Evolutionary conservation across 345 rosid genomes (phyloP), one percentile per base, ranked within the genome.

Genomic region (Mallotus nudiflorus): DNA sequence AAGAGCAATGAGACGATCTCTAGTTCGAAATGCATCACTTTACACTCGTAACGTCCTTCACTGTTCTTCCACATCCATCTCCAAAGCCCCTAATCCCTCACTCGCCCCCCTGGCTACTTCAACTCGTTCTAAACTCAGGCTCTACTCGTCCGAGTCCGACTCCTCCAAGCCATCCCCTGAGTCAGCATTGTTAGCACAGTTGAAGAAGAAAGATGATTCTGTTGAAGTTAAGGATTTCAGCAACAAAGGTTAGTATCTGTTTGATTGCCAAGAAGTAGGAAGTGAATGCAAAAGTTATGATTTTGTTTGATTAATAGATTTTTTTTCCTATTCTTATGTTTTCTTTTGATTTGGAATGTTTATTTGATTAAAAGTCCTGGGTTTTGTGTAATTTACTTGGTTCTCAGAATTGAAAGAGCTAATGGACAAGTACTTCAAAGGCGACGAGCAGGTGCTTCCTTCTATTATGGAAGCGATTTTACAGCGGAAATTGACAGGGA

Each of bases 361-460:
- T 56, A 19, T 44, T 65, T 68, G 2, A 27, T 19, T n/a, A n/a
- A n/a, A n/a, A n/a, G n/a, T n/a, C n/a, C n/a, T n/a, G n/a, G n/a
- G 18, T 12, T 46, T 6, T 13, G 35, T 5, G 1, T 24, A 25
- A 40, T 66, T 56, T 45, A 24, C 3, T 61, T 50, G 37, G 19
- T 31, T 35, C 5, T 19, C 75, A 91, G 97, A 94, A 82, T 81
- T 94, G 50, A 91, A 86, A 73, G 58, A 58, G 40, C 80, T 73
- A 67, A 76, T 94, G 56, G 85, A 88, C 45, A 86, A 88, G 80
- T 94, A 91, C 78, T 88, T 90, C 76, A 76, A 84, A 6, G 97
- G 96, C 1, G 85, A 90, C 28, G 97, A 91, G 67, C 92, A 88
- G 62, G 89, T 83, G 49, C 85, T 94, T 1, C 93, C 93, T 10